These are phyloP conservation scores for Trypanosoma grayi DNA, from an alignment of 208 protist genomes.

Conservation along the genomic window DNA sequence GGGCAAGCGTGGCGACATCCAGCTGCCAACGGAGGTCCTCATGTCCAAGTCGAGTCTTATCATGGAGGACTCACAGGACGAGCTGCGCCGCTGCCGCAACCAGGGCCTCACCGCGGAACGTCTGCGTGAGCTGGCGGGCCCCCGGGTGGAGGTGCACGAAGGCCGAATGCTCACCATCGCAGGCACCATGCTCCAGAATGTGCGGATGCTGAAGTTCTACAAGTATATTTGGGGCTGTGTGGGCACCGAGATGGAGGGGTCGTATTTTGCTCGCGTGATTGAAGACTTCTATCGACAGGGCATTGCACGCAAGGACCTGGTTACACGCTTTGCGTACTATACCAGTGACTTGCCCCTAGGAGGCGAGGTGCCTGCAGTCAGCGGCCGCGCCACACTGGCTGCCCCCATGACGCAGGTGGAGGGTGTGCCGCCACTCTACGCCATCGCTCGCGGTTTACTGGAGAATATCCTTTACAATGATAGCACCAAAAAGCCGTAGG, in stretches of 20 bases:
- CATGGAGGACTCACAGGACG: constrained; percentile 80
- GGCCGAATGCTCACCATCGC: constrained; percentile 82
- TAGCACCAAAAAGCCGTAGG: no score
- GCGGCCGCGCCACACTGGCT: constrained; percentile 45
- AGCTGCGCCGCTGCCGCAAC: constrained; percentile 81
- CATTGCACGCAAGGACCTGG: constrained; percentile 55
- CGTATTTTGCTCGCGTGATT: constrained; percentile 84
- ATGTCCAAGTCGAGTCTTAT: constrained; percentile 84
- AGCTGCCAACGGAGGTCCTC: constrained; percentile 81
- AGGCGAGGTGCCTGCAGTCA: background rate
- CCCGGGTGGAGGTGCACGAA: constrained; percentile 49
- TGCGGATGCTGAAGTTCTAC: constrained; percentile 77
- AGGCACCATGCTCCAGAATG: constrained; percentile 88
- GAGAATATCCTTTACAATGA: no score
- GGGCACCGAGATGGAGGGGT: constrained; percentile 89
- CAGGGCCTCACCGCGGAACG: constrained; percentile 57
- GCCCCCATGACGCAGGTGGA: constrained; percentile 46
- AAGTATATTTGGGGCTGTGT: constrained; percentile 79
- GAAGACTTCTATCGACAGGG: constrained; percentile 80
- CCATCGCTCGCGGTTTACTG: no score
- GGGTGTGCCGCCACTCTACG: background rate
- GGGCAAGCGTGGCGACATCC: constrained; percentile 88
- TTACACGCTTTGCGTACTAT: constrained; percentile 86
- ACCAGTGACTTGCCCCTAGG: constrained; percentile 80
- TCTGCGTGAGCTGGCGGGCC: constrained; percentile 55